These are phyloP conservation scores for Aspergillus unguis DNA, from an alignment of 2,329 filamentous ascomycete species.

Conservation along the genomic window DNA sequence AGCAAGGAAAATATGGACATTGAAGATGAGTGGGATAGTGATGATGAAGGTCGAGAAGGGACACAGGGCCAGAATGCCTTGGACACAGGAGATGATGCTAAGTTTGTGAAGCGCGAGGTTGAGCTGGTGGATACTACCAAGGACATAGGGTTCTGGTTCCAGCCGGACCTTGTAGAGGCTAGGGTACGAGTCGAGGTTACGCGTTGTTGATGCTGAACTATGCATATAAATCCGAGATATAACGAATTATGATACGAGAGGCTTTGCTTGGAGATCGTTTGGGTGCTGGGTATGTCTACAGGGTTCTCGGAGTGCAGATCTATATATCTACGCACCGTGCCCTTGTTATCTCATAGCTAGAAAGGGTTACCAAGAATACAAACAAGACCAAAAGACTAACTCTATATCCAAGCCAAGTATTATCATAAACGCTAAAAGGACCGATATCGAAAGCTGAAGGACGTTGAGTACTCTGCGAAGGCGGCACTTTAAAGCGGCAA, in stretches of 20 bases:
- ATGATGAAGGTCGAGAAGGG: constrained; percentile 32
- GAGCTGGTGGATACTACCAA: constrained; percentile 76
- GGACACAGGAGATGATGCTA: constrained; percentile 39
- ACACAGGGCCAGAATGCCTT: constrained; percentile 25
- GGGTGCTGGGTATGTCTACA: too few species aligned
- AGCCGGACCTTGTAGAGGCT: constrained; percentile 63
- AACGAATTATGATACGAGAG: not conserved
- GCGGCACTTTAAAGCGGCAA: constrained; percentile 1
- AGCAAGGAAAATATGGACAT: constrained; percentile 60
- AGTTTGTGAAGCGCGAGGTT: constrained; percentile 74
- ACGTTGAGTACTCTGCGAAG: not conserved
- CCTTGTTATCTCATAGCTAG: too few species aligned
- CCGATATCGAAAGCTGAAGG: not conserved
- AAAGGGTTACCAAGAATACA: too few species aligned
- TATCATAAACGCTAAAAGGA: too few species aligned
- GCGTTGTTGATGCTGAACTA: not conserved
- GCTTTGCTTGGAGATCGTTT: too few species aligned
- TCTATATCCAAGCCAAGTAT: too few species aligned
- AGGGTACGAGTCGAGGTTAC: constrained; percentile 64
- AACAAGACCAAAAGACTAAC: too few species aligned
- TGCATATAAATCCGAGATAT: not conserved
- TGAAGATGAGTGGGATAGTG: constrained; percentile 45
- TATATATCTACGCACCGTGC: too few species aligned
- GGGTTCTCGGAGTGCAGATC: too few species aligned
- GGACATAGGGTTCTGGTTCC: constrained; percentile 75